These are phyloP conservation scores for Stemphylium lycopersici DNA, from an alignment of 2,329 filamentous ascomycete genomes.

Conservation along the genomic window DNA sequence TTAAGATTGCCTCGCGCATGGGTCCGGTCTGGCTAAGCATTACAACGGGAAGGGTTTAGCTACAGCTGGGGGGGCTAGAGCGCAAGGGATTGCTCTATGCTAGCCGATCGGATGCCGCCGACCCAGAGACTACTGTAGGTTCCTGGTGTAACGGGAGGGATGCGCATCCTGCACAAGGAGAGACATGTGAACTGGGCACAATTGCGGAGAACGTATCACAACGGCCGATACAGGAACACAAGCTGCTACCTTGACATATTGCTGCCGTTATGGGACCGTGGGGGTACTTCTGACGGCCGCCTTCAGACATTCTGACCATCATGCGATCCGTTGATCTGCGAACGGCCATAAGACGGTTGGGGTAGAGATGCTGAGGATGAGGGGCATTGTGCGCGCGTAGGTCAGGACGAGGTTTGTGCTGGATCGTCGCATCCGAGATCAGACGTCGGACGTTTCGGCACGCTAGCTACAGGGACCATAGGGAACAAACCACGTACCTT, in stretches of 20 bases:
- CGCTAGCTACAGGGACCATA: not conserved
- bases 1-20: slow-evolving; percentile 28
- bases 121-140: slow-evolving; percentile 31
- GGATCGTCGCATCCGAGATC: slow-evolving; percentile 22
- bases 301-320: not conserved
- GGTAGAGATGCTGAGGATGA: slow-evolving; percentile 3
- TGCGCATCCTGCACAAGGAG: slow-evolving; percentile 30
- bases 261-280: slow-evolving; percentile 1
- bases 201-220: slow-evolving; percentile 38
- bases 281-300: slow-evolving; percentile 1
- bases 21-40: slow-evolving; percentile 22
- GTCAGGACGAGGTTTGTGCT: slow-evolving; percentile 20
- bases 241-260: slow-evolving; percentile 42
- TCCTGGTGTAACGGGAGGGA: slow-evolving; percentile 37
- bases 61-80: slow-evolving; percentile 22
- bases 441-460: slow-evolving; percentile 28
- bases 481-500: slow-evolving; percentile 4
- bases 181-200: slow-evolving; percentile 32
- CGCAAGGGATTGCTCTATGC: slow-evolving; percentile 41
- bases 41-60: slow-evolving; percentile 35
- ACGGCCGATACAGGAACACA: slow-evolving; percentile 38
- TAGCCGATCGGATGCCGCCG: slow-evolving; percentile 34
- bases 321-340: slow-evolving; percentile 12
- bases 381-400: slow-evolving; percentile 11
- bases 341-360: slow-evolving; percentile 10